Base-by-base conservation (phyloP, 1,284 basidiomycete genomes). In the Boletus albobrunnescens region DNA sequence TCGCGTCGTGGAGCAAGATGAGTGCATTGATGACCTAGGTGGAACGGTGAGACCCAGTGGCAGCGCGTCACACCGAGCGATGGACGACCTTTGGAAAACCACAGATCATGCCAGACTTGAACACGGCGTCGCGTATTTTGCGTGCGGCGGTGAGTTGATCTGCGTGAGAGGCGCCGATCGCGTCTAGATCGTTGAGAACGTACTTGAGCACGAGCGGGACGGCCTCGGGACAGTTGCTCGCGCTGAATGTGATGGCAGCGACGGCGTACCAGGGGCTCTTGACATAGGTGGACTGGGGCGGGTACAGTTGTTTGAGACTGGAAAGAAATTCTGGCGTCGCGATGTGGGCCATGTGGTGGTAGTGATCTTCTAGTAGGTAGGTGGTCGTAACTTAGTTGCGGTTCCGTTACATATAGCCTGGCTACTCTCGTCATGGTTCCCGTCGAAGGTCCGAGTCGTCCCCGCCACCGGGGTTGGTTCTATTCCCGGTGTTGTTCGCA, bases 211-310 rank as follows among this genome's bases (percentile, higher is more conserved):
- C 71, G 35, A 60, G 56, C 2, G 78, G 76, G n/a, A 82, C 73
- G 1, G 67, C 77, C 31, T 81, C 77, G 3, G 79, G 73, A 38
- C 67, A 67, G 57, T 83, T 82, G 57, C 72, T 72, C 1, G 79
- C 75, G 52, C 71, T 73, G 60, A 78, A 81, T 1, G 76, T 69
- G 26, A 79, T 75, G 13, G 75, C 73, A 3, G 78, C 71, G 33
- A 81, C 64, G 33, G 81, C 68, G 50, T 75, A 79, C 81, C 81
- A 84, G 4, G 79, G 75, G 50, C 73, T 78, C 1, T 60, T 9
- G 7, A 49, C 32, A 19, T 55, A 52, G 14, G 28, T 36, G 4
- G 51, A 13, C 31, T 47, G 43, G 13, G 43, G 8, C 11, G 64
- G 63, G 36, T 65, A 67, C 1, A 53, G 30, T 2, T 41, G 31